Base-by-base conservation (phyloP, 805 yeast genomes). In the Ogataea haglerorum region DNA sequence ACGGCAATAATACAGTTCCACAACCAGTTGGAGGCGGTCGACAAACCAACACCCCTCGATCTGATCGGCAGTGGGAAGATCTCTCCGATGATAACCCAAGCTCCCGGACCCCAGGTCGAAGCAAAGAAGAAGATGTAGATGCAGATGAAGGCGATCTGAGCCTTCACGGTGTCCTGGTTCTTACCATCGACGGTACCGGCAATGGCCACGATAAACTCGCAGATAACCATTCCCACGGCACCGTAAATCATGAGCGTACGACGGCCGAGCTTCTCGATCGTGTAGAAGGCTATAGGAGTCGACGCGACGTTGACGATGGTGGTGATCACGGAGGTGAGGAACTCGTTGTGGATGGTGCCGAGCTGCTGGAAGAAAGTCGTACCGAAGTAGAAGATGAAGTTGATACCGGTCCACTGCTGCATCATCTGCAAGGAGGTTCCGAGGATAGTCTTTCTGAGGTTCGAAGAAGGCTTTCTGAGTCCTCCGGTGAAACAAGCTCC, bases 101-200 rank as follows among this genome's bases (percentile, higher is more conserved):
- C 79, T 46, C 76, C 78, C 28, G 93, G 89, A 60, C 91, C 91
- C 91, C 93, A 86, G 17, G 91, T 76, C 4, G 86, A 72, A 7
- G 93, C 95, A 67, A 84, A 83, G 60, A 81, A 80, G 40, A 82
- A 79, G 51, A 86, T 81, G 58, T 82, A 86, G 28, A 72, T 59
- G 58, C 81, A 76, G 42, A 75, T 67, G 54, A 76, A 71, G 8
- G 67, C 42, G 46, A 64, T 56, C 63, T 63, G 58, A 14, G 65
- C 67, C 31, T 45, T 48, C 40, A 57, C 64, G 19, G 67, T 59
- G 14, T 47, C 44, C 2, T 38, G 41, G 47, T 57, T 55, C 13
- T 49, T 38, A 23, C 57, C 60, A 39, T 60, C 63, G 24, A 51
- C 48, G 28, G 55, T 52, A 50, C 68, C 69, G 24, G 60, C 52